Percentiles rank a stretch among this genome's conserved stretches.
phyloP scores from a whole-genome alignment of 192 early-diverging fungal genomes.

The Diversispora eburnea region DNA sequence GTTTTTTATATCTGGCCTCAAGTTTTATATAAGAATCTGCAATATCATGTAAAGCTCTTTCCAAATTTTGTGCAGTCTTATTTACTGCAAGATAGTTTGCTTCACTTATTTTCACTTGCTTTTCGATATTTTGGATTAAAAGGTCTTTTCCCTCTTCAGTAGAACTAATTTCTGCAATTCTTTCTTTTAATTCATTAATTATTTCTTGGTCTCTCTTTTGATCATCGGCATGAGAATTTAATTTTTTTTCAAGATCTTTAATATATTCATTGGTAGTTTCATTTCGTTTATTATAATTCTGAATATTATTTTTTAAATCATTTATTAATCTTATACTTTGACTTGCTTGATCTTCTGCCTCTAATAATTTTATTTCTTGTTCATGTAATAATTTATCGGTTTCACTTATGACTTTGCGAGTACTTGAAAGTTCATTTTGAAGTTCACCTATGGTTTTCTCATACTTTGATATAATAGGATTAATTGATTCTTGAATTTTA shows the following conservation, averaged over 20 bases:
- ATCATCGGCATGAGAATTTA: conserved; percentile 31
- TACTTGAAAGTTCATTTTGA: conserved; percentile 55
- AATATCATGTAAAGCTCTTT: conserved; percentile 23
- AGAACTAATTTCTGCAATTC: neutral
- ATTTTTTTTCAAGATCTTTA: conserved; percentile 38
- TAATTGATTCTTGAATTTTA: conserved; percentile 48
- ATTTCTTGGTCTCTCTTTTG: conserved; percentile 31
- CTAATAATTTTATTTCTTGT: conserved; percentile 50
- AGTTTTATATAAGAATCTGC: conserved; percentile 26
- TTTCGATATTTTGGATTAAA: conserved; percentile 33
- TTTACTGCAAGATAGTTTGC: neutral
- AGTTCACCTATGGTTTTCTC: conserved; percentile 58
- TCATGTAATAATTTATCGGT: conserved; percentile 51
- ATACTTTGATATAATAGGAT: conserved; percentile 68
- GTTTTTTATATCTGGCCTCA: conserved; percentile 4
- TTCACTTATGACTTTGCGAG: conserved; percentile 54
- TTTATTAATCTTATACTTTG: conserved; percentile 28
- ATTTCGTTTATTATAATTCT: conserved; percentile 53
- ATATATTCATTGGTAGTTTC: conserved; percentile 43
- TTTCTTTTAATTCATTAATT: conserved; percentile 3
- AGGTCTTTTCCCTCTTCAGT: conserved; percentile 23
- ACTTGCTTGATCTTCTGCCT: conserved; percentile 22
- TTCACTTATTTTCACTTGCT: conserved; percentile 21
- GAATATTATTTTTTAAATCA: conserved; percentile 38
- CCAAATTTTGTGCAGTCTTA: conserved; percentile 20